These are phyloP conservation scores for Naganishia vaughanmartiniae DNA, from an alignment of 768 basidiomycete genomes.

Conservation along the genomic window DNA sequence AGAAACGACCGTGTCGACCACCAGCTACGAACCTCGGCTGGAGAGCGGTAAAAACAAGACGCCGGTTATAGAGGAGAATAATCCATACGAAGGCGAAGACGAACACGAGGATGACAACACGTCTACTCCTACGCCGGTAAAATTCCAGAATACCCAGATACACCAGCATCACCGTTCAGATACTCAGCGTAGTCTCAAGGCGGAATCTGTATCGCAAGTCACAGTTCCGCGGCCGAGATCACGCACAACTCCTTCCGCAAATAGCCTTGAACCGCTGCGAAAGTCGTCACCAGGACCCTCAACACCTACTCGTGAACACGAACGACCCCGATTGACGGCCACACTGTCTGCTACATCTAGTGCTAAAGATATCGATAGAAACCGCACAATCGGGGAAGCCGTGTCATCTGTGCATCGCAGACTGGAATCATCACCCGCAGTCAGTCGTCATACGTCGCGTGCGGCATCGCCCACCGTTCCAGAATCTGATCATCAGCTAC, in stretches of 20 bases:
- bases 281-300: neutral
- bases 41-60: conserved; percentile 1
- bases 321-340: neutral
- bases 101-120: neutral
- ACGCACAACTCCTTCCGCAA: neutral
- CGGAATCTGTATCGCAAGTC: neutral
- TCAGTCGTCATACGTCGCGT: conserved; percentile 11
- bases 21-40: neutral
- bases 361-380: neutral
- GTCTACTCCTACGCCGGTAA: neutral
- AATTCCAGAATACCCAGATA: neutral
- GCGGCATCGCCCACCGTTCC: conserved; percentile 2
- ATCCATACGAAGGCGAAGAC: neutral
- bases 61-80: conserved; percentile 6
- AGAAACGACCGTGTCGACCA: conserved; percentile 40
- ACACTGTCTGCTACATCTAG: neutral
- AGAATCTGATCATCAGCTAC: neutral
- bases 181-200: neutral
- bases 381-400: neutral
- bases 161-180: conserved; percentile 15
- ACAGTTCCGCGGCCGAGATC: neutral
- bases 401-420: neutral
- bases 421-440: neutral
- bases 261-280: neutral
- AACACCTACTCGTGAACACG: conserved; percentile 2